Evolutionary conservation across 306 rosid genomes (phyloP).

Genomic region (Cicer bijugum): DNA sequence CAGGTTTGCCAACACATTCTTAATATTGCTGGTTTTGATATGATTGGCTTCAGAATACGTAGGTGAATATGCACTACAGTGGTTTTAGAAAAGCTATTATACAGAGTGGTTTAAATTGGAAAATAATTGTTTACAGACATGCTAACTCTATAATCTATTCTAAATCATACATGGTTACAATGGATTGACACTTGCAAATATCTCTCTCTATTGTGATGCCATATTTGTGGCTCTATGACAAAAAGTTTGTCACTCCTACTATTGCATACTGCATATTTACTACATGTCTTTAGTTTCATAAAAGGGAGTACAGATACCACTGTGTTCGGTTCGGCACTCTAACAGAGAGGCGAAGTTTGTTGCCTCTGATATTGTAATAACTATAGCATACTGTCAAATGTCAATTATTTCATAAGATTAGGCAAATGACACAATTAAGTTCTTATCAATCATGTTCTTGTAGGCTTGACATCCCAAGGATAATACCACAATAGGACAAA

Average conservation of each 20-base stretch:
- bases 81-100: background rate
- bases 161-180: no score
- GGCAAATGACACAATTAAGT: background rate
- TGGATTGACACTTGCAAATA: no score
- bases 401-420: conserved; percentile 8
- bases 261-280: no score
- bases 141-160: no score
- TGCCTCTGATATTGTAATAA: background rate
- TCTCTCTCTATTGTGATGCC: no score
- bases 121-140: no score
- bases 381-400: background rate
- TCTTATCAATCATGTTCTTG: conserved; percentile 15
- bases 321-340: no score
- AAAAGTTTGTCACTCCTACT: no score
- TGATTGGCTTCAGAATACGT: background rate
- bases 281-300: background rate
- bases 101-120: background rate
- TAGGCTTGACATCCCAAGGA: background rate
- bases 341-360: no score
- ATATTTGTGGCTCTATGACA: no score
- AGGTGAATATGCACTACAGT: background rate
- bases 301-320: background rate
- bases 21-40: background rate
- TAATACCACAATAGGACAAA: no score
- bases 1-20: background rate